Evolutionary conservation across 2,329 filamentous ascomycete genomes (phyloP), one percentile per base, ranked within the genome.

Genomic region (Calonectria ilicicola): DNA sequence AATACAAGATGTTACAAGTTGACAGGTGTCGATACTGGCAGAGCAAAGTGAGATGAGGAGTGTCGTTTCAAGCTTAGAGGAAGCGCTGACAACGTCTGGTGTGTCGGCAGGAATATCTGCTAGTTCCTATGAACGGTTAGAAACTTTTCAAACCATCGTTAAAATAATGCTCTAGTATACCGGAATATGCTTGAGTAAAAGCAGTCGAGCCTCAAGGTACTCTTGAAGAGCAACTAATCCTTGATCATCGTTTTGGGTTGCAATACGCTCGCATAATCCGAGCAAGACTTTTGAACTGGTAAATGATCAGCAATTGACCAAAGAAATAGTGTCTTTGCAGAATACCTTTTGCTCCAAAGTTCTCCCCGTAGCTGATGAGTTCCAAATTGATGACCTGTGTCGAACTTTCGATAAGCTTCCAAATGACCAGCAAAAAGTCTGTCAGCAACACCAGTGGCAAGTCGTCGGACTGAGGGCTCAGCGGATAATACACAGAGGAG

Each of bases 41-140:
- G 91, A 93, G 78, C 92, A 93, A 9, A 93, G 85, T 1, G 90
- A 89, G 12, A 93, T 88, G 6, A 94, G 83, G 47, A 93, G 87
- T 1, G 91, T 85, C 0, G 91, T 92, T 82, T 94, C 92, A 5
- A 92, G 84, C 76, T 88, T 91, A 8, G 86, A 88, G 5, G 86
- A 87, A 17, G 89, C 87, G 19, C 85, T 84, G 27, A 85, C 85
- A 38, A 91, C 86, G 75, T 93, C 89, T 1, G 87, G 82, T 23
- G 91, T 84, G 51, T 91, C 90, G 51, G 87, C 87, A 1, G 88
- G 83, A 10, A 91, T 80, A 53, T 89, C 86, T 15, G 86, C 86
- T 42, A 93, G 80, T 72, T 91, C 90, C 89, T 92, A 44, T 17
- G 12, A 23, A 60, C 19, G 14, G 21, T 26, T 40, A 65, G 29